Evolutionary conservation across 768 basidiomycete genomes (phyloP).

Genomic region (Kwoniella heveanensis): DNA sequence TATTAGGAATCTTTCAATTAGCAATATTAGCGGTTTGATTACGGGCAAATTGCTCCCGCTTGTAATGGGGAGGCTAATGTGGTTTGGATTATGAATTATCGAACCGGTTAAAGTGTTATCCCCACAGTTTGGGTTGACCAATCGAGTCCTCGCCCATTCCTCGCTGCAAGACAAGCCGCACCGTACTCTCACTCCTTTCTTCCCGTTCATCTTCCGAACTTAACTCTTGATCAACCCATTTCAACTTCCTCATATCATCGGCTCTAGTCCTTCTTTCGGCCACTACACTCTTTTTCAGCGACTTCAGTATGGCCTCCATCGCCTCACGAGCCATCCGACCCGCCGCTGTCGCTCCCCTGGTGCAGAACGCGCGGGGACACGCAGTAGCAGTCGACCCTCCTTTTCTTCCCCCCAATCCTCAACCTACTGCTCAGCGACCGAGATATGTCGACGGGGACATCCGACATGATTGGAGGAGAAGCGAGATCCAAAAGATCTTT

Average conservation of each 20-base stretch:
- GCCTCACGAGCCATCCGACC: conserved; percentile 26
- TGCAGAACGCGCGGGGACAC: conserved; percentile 35
- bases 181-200: conserved; percentile 7
- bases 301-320: conserved; percentile 15
- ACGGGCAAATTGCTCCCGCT: background rate
- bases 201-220: conserved; percentile 5
- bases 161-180: no score
- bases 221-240: background rate
- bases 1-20: no score
- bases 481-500: conserved; percentile 82
- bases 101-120: background rate
- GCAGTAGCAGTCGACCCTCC: conserved; percentile 45
- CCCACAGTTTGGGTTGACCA: background rate
- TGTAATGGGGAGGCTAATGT: background rate
- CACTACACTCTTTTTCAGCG: background rate
- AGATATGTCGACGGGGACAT: conserved; percentile 53
- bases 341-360: conserved; percentile 18
- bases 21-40: no score
- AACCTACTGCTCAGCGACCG: conserved; percentile 10
- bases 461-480: conserved; percentile 71
- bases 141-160: background rate
- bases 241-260: background rate
- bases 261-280: background rate
- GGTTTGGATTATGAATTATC: no score
- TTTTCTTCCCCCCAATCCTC: conserved; percentile 17